Base-by-base conservation (phyloP, 2,329 filamentous ascomycete genomes). In the Phoma sp. region DNA sequence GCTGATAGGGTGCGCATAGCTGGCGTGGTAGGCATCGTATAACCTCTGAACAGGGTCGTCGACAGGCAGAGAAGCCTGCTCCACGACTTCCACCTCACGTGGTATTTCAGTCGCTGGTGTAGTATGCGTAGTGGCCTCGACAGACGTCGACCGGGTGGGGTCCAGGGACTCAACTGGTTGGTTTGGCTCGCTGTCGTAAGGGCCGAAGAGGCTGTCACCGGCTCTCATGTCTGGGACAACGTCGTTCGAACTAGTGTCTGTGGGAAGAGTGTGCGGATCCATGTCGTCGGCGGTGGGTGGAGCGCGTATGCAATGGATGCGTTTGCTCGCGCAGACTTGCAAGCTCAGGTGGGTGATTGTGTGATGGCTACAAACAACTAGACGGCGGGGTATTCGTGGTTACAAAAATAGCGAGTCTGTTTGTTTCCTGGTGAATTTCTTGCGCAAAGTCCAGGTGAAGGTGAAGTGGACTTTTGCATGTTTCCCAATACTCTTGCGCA, bases 1-100 rank as follows among this genome's bases (percentile, higher is more conserved):
- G 29, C 51, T 51, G 19, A 61, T 48, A 3, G 45, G 25, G 39
- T 58, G 19, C 1, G 40, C 19, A 36, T 65, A 67, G 48, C 27
- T 55, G 31, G 27, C 25, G 3, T 44, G 39, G 36, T 64, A 66
- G 17, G 35, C 41, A 24, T 58, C 21, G 37, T 61, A 63, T 12
- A 64, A 43, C 19, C 43, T 17, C 35, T 58, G 27, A 15, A 70
- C 32, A 9, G 9, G 38, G 31, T 41, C 29, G 10, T 43, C 37
- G 12, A 10, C 10, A 10, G 27, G 27, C 8, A 29, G 27, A 21
- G n/a, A 21, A 21, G 35, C 9, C 3, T 33, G 9, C 31, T 37
- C n/a, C 4, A 21, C n/a, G 10, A 3, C 17, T 6, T 6, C n/a
- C n/a, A 21, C 10, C 8, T 21, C n/a, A n/a, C 47, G 27, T 6